These are phyloP conservation scores for Daldinia eschscholtzii DNA, from an alignment of 2,329 filamentous ascomycete genomes.

Conservation along the genomic window DNA sequence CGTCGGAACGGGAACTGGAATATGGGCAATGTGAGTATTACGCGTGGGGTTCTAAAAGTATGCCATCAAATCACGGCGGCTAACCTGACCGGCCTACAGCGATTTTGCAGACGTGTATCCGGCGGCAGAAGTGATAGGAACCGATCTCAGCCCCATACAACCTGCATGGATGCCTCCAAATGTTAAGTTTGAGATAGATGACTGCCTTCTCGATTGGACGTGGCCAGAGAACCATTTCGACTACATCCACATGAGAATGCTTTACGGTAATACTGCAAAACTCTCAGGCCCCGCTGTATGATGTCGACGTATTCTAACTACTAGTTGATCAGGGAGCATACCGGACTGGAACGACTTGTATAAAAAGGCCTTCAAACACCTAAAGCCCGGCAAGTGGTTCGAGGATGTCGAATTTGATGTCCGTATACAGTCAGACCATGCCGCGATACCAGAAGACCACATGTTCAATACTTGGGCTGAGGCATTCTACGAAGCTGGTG, in stretches of 20 bases:
- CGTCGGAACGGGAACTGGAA: constrained; percentile 62
- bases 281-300: not conserved
- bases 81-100: constrained; percentile 65
- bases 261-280: constrained; percentile 56
- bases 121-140: constrained; percentile 43
- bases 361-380: constrained; percentile 54
- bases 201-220: constrained; percentile 64
- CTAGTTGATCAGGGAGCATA: constrained; percentile 51
- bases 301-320: constrained; percentile 10
- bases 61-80: not conserved
- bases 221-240: constrained; percentile 60
- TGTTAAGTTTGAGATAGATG: constrained; percentile 66
- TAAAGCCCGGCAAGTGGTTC: constrained; percentile 64
- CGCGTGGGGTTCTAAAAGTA: not conserved
- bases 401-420: constrained; percentile 63
- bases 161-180: constrained; percentile 61
- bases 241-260: constrained; percentile 64
- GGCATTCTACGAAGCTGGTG: constrained; percentile 48
- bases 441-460: constrained; percentile 56
- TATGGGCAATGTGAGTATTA: constrained; percentile 36
- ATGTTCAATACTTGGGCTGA: constrained; percentile 52
- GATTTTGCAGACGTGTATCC: constrained; percentile 42
- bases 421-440: constrained; percentile 57
- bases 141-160: constrained; percentile 47
- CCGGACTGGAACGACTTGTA: constrained; percentile 65